Base-by-base conservation (phyloP, 306 rosid species). In the Inga leiocalycina region DNA sequence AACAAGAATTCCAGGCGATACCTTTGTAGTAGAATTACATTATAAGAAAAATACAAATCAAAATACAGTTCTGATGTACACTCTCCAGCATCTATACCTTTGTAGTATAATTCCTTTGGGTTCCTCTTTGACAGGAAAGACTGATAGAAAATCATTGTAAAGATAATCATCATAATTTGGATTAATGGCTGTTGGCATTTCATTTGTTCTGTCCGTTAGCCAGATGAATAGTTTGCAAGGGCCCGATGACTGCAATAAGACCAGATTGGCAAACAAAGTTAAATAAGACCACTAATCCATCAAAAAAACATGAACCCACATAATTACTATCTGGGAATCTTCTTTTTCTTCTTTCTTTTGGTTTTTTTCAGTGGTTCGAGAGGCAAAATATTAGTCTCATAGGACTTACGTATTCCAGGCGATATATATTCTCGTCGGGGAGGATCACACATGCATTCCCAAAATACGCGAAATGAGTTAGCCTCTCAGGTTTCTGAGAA, bases 131-230 rank as follows among this genome's bases (percentile, higher is more conserved):
- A 79, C 85, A 59, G 94, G 93, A 85, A 82, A 84, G 82, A 80
- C 82, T 3, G 97, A 88, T 62, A 96, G 89, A 83, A 86, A 92
- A 64, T 96, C 98, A 75, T 87, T 89, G 83, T 92, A 87, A 79
- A 92, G 91, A 88, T 94, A 96, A 80, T 86, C 85, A 13, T 94
- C 88, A 90, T 91, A 96, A 75, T 90, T 86, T 6, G 99, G 98
- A 79, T 96, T 98, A 87, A 96, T 78, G 14, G 97, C 86, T 86
- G 91, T 95, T 3, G 98, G 97, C 84, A 90, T 96, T 88, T 94
- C 98, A 73, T 80, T 87, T 83, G 88, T 76, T 37, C 85, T 87
- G 88, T 92, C 97, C 99, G 92, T 96, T 79, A 96, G 90, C 92
- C 92, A 97, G 85, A 94, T 89, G 74, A 94, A 91, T 59, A 94